Conservation (phyloP, 352 stramenopile genomes). For the Saprolegnia diclina region DNA sequence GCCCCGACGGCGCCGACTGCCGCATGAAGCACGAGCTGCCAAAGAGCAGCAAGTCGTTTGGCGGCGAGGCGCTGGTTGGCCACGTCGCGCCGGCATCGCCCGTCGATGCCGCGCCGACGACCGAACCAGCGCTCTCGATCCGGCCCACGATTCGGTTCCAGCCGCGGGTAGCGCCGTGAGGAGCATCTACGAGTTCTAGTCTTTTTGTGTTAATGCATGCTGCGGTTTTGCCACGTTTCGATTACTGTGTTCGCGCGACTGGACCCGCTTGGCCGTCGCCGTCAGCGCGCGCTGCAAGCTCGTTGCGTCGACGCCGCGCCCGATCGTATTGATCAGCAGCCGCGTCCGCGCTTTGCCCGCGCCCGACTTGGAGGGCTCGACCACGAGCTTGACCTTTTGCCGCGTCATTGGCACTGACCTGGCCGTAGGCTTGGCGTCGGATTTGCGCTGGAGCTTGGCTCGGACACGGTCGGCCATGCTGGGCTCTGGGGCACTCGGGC, state of each 20-base stretch:
- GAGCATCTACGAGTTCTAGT: not conserved
- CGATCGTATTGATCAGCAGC: slow-evolving; percentile 20
- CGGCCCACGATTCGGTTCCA: slow-evolving; percentile 67
- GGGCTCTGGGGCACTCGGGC: not conserved
- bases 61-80: not conserved
- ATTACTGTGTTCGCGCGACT: slow-evolving; percentile 12
- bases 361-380: slow-evolving; percentile 5
- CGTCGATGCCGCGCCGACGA: slow-evolving; percentile 3
- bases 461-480: slow-evolving; percentile 10
- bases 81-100: slow-evolving; percentile 22
- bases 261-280: slow-evolving; percentile 14
- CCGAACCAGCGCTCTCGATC: slow-evolving; percentile 39
- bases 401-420: not conserved
- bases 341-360: not conserved
- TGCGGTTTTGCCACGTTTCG: not conserved
- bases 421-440: not conserved
- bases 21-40: slow-evolving; percentile 55
- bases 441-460: slow-evolving; percentile 11
- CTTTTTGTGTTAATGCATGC: slow-evolving; percentile 8
- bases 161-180: slow-evolving; percentile 27
- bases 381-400: not conserved
- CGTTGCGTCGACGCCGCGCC: slow-evolving; percentile 12
- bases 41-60: slow-evolving; percentile 25
- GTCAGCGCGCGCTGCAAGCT: slow-evolving; percentile 8
- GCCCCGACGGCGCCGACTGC: slow-evolving; percentile 45